Evolutionary conservation across 2,329 filamentous ascomycete genomes (phyloP).

Genomic region (Bipolaris victoriae): DNA sequence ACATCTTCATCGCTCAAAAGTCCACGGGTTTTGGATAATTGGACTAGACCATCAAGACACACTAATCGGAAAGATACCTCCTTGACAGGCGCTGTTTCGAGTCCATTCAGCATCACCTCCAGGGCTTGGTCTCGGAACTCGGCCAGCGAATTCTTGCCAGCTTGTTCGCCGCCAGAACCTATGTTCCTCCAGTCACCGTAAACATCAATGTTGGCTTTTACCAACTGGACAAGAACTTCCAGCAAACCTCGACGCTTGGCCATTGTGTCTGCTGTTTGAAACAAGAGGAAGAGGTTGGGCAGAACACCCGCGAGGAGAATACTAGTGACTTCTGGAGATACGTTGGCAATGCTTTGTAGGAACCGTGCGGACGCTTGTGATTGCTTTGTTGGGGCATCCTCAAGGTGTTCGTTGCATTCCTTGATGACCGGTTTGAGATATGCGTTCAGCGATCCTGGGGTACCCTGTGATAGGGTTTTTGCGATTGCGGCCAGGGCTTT

Average conservation of each 20-base stretch:
- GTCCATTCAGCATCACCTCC: conserved; percentile 52
- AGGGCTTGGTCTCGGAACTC: conserved; percentile 51
- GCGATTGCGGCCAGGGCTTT: conserved; percentile 62
- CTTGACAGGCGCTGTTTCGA: conserved; percentile 53
- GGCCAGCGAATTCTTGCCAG: conserved; percentile 46
- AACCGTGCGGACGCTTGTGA: conserved; percentile 69
- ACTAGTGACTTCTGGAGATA: conserved; percentile 61
- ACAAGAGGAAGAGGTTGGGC: conserved; percentile 64
- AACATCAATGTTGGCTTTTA: conserved; percentile 63
- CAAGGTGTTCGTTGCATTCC: conserved; percentile 71
- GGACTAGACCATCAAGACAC: conserved; percentile 53
- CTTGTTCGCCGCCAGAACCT: conserved; percentile 44
- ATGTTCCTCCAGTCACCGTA: conserved; percentile 62
- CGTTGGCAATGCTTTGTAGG: conserved; percentile 61
- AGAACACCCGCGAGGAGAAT: conserved; percentile 63
- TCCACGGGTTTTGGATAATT: conserved; percentile 51
- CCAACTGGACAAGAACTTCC: conserved; percentile 64
- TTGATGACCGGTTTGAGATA: conserved; percentile 68
- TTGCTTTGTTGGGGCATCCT: conserved; percentile 72
- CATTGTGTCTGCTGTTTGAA: conserved; percentile 66
- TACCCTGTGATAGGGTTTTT: conserved; percentile 58
- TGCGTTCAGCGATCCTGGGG: conserved; percentile 56
- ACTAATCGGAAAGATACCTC: conserved; percentile 58
- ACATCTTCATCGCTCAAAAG: conserved; percentile 53
- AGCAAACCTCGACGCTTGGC: conserved; percentile 67